Evolutionary conservation across 164 flowering plant species (phyloP), one percentile per base, ranked within the genome.

Genomic region (Macadamia tetraphylla): DNA sequence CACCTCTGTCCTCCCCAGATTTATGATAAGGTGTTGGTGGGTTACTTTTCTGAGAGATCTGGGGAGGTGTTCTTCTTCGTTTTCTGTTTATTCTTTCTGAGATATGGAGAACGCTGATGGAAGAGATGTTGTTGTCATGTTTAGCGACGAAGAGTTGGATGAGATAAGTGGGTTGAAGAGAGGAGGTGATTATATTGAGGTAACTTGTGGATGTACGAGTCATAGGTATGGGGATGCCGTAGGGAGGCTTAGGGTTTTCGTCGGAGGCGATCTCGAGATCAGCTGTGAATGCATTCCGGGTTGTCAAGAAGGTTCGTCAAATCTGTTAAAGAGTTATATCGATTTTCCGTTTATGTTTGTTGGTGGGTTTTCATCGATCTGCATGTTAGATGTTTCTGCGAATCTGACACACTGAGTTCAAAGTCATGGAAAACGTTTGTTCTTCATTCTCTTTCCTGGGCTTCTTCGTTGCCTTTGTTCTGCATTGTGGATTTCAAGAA

Each of bases 151-250:
- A 66, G 97, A 91, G 81, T 69, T 89, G 83, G 74, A 79, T 48
- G 92, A 84, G 78, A 79, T 91, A 29, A 81, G 88, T 77, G 97
- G 91, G 75, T 76, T 91, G 51, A 84, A 76, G 80, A 81, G 55
- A 69, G 85, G 81, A 17, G 84, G 71, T 23, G 91, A 85, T 71
- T 83, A 66, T 70, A 66, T 87, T 3, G 90, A 87, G 70, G 92
- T 91, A 44, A 91, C 79, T 58, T 91, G 97, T 75, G 97, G 97
- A 10, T 91, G 97, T 77, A 91, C 97, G 9, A 86, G 94, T 75
- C 88, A 84, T 58, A 73, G 87, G 57, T 91, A 87, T 67, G 97
- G 97, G 48, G 97, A 91, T 77, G 89, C 94, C 71, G 94, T 87
- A 77, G 97, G 92, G 31, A 84, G 77, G 76, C 94, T 91, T 82